phyloP scores from a whole-genome alignment of 202 grass and related monocot genomes.

The Schoenoplectus tabernaemontani region DNA sequence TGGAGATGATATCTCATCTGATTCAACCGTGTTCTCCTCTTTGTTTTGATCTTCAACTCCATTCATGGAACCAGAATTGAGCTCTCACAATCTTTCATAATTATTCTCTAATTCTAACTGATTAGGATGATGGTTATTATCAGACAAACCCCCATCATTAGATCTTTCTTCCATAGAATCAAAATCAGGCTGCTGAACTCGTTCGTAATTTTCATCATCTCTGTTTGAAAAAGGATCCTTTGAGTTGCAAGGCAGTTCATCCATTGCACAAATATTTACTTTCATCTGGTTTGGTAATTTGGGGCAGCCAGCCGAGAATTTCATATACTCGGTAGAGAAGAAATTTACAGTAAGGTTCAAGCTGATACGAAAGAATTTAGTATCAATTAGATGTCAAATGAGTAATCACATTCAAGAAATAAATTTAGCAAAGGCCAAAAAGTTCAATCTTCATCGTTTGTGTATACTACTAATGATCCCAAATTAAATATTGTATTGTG shows the following conservation, averaged over 20 bases:
- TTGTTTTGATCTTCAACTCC: background rate
- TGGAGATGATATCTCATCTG: constrained; percentile 4
- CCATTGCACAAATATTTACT: constrained; percentile 37
- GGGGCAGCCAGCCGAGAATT: constrained; percentile 48
- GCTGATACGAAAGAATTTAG: constrained; percentile 28
- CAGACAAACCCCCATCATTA: background rate
- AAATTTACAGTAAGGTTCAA: constrained; percentile 78
- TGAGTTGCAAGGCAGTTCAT: constrained; percentile 56
- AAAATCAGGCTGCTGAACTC: background rate
- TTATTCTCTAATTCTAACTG: constrained; percentile 6
- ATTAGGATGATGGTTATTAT: background rate
- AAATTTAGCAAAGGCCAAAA: too few species aligned
- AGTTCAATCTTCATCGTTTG: too few species aligned
- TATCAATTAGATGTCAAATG: background rate
- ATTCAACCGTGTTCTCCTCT: background rate
- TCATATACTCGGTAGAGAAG: constrained; percentile 68
- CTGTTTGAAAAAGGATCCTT: constrained; percentile 12
- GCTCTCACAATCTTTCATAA: background rate
- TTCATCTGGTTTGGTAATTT: constrained; percentile 61
- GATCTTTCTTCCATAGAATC: constrained; percentile 13
- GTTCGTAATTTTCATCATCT: background rate
- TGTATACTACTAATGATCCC: background rate
- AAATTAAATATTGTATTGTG: too few species aligned
- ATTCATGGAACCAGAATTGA: background rate
- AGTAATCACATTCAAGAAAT: too few species aligned